Base-by-base conservation (phyloP, 805 yeast species). In the Saturnispora saitoi region DNA sequence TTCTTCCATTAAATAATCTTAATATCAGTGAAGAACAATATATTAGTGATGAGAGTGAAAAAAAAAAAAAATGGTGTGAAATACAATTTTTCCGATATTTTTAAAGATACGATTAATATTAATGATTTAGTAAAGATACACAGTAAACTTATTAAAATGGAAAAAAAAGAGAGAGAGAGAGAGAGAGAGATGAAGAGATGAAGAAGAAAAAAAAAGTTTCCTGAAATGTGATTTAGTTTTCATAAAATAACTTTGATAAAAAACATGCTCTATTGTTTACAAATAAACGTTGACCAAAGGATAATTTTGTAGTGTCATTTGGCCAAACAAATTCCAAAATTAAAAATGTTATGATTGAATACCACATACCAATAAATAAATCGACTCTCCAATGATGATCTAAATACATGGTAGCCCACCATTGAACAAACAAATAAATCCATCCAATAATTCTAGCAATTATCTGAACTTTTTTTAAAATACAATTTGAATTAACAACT, bases 371-470 rank as follows among this genome's bases (percentile, higher is more conserved):
- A 14, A 69, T 68, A 34, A 80, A 62, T 46, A 81, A 64, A 58
- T 83, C 88, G 32, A 81, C 62, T 51, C 86, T 69, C 74, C 81
- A 83, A 61, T 82, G 89, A 62, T 81, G 88, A 59, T 81, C 87
- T 50, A 83, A 62, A 56, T 83, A 83, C 66, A 82, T 78, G 3
- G 86, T 79, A 22, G 86, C 78, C 86, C 87, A 83, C 84, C 87
- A 80, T 59, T 81, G 87, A 31, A 78, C 58, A 2, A 69, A 50
- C 7, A 81, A 76, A 61, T 75, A 81, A 0, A 52, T 32, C 4
- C 72, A 56, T 19, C 71, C 73, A 1, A 71, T 53, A 4, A 68
- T 15, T 52, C 69, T 70, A n/a, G 45, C 45, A 7, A 22, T 24
- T n/a, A 31, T 8, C 8, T 20, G 22, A 17, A 17, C 38, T 34